Evolutionary conservation across 768 basidiomycete species (phyloP), one percentile per base, ranked within the genome.

Genomic region (Ramaria sp.): DNA sequence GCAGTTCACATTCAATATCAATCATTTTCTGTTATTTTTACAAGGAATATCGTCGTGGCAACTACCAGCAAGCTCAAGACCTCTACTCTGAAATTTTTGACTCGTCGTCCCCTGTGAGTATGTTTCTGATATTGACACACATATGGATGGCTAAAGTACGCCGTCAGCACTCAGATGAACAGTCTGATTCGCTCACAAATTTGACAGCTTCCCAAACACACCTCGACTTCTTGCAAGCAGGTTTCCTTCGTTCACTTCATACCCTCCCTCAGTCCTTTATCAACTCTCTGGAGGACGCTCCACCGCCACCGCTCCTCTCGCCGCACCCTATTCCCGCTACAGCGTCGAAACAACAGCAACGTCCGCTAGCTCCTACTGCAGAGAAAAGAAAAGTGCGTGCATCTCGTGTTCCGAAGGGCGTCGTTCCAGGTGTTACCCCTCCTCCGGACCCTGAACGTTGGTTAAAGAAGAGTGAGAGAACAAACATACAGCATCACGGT

Each of bases 371-470:
- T 28, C 63, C 65, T 28, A 62, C 65, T 45, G 59, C 62, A 24
- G 60, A 41, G 42, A 61, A 57, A 55, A 73, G 68, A 69, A 78
- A 78, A 65, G 74, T 78, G 60, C 76, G 83, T 56, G 77, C 67
- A 67, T 77, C 78, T 58, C 81, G 87, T 63, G 74, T 90, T 16
- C 88, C 88, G 13, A 73, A 77, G 52, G 83, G 84, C n/a, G 83
- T 90, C 20, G 67, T 81, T 24, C 84, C 81, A 16, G 88, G 88
- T 18, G 80, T 87, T 12, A 88, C 88, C 3, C 87, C 88, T 27
- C 75, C 81, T 16, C 88, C 89, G 30, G 88, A 91, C 69, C 87
- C 88, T 24, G 88, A 91, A 66, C 72, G 88, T 58, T 91, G 88
- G 88, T 65, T 91, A 57, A 91, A 91, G 78, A 91, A 88, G 72